Conservation (phyloP, 305 asterid genomes). For the Fraxinus greggii region DNA sequence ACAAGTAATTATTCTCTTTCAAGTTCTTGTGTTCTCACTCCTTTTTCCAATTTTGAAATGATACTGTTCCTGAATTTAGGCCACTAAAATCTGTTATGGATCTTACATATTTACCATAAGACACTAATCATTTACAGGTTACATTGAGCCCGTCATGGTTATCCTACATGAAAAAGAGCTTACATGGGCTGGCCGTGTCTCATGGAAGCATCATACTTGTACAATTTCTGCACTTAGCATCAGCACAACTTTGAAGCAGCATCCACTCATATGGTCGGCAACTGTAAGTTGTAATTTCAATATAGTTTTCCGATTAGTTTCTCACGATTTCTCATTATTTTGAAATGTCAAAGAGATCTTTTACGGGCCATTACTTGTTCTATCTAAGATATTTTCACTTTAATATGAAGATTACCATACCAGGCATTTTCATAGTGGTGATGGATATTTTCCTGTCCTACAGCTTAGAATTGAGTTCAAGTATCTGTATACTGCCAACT, state of each 20-base stretch:
- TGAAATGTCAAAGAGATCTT: constrained; percentile 16
- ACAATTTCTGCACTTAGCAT: constrained; percentile 93
- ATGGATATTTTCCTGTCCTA: constrained; percentile 16
- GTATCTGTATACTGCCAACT: constrained; percentile 17
- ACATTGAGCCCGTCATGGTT: constrained; percentile 95
- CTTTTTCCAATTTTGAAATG: constrained; percentile 13
- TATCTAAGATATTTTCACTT: not conserved
- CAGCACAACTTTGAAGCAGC: constrained; percentile 89
- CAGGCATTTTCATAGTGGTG: constrained; percentile 7
- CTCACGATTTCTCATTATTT: constrained; percentile 1
- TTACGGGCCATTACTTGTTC: constrained; percentile 15
- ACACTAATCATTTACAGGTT: constrained; percentile 51
- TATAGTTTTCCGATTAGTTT: not conserved
- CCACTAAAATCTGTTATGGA: constrained; percentile 5
- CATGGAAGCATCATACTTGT: constrained; percentile 89
- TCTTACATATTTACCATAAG: constrained; percentile 24
- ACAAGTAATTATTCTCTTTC: constrained; percentile 12
- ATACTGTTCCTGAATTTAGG: constrained; percentile 16
- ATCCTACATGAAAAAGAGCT: constrained; percentile 91
- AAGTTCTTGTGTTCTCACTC: not conserved
- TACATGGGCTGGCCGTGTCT: constrained; percentile 97
- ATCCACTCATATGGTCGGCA: constrained; percentile 96
- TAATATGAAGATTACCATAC: not conserved
- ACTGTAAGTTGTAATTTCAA: constrained; percentile 47
- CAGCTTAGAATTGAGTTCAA: constrained; percentile 16